A percentile compares a stretch with the other conserved stretches of the same genome.
Evolutionary conservation across 345 rosid species (phyloP).

Genomic region (Barbarea vulgaris): DNA sequence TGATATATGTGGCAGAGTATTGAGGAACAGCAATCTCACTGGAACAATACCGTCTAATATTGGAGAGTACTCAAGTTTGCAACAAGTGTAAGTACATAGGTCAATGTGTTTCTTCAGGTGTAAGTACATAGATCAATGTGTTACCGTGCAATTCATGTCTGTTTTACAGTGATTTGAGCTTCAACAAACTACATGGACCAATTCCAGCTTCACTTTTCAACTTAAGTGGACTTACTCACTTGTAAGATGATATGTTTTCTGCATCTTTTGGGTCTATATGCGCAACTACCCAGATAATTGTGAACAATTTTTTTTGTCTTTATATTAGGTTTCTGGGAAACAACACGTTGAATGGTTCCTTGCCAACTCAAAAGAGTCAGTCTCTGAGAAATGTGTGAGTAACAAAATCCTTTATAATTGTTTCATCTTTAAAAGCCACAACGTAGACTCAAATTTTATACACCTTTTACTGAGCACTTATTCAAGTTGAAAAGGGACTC

Average conservation of each 20-base stretch:
- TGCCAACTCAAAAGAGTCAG: slow-evolving; percentile 51
- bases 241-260: slow-evolving; percentile 48
- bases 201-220: slow-evolving; percentile 33
- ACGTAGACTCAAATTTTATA: too few species aligned
- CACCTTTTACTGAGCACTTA: too few species aligned
- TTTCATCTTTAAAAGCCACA: background rate
- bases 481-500: background rate
- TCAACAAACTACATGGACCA: slow-evolving; percentile 32
- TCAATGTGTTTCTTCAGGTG: background rate
- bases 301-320: background rate
- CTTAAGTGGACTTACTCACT: slow-evolving; percentile 32
- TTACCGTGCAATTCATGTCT: background rate
- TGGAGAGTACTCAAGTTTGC: slow-evolving; percentile 47
- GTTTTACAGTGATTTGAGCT: slow-evolving; percentile 36
- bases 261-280: background rate
- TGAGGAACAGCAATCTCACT: slow-evolving; percentile 52
- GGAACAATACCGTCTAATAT: slow-evolving; percentile 54
- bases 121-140: background rate
- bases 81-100: slow-evolving; percentile 50
- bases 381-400: slow-evolving; percentile 58
- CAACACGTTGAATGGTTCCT: slow-evolving; percentile 48
- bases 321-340: slow-evolving; percentile 51
- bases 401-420: background rate
- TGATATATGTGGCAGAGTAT: slow-evolving; percentile 41
- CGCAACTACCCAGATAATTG: background rate